Base-by-base conservation (phyloP, 2,329 filamentous ascomycete species). In the Monilinia polystroma region DNA sequence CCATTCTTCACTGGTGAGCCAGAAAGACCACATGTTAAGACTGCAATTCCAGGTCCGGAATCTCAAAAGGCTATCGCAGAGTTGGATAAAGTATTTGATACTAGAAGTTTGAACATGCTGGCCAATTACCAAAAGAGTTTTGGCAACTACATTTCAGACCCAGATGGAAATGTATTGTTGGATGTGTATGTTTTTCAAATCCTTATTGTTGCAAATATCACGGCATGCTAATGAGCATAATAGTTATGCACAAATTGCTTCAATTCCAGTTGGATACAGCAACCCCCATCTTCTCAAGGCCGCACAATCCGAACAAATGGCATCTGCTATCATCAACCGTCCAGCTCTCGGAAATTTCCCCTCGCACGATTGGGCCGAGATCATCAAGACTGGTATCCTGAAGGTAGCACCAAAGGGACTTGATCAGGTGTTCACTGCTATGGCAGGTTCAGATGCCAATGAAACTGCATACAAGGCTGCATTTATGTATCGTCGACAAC, bases 381-480 rank as follows among this genome's bases (percentile, higher is more conserved):
- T 91, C 67, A 83, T 94, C 67, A 84, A 87, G 76, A 85, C 87
- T 18, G 90, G 90, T 71, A 84, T 92, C 66, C 83, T 94, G 54
- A 84, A 82, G 66, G 90, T 89, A 57, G 90, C 91, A 0, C 91
- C 91, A 58, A 88, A 87, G 76, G 90, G 90, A 57, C 80, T 91
- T 66, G 81, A 91, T 80, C 89, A 93, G 79, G 90, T 93, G 73
- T 93, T 93, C 81, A 94, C 91, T 57, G 90, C 87, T 62, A 87
- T 90, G 80, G 85, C 90, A 54, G 91, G 91, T 68, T 92, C 90
- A 45, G 91, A 94, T 76, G 91, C 91, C 78, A 93, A 93, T 79
- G 91, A 94, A 79, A 88, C 90, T 59, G 91, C 91, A 66, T 94
- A 90, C 84, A 94, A 94, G 81, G 91, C 91, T 18, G 90, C 91